Evolutionary conservation across 441 rosid genomes (phyloP).

Genomic region (Eruca vesicaria): DNA sequence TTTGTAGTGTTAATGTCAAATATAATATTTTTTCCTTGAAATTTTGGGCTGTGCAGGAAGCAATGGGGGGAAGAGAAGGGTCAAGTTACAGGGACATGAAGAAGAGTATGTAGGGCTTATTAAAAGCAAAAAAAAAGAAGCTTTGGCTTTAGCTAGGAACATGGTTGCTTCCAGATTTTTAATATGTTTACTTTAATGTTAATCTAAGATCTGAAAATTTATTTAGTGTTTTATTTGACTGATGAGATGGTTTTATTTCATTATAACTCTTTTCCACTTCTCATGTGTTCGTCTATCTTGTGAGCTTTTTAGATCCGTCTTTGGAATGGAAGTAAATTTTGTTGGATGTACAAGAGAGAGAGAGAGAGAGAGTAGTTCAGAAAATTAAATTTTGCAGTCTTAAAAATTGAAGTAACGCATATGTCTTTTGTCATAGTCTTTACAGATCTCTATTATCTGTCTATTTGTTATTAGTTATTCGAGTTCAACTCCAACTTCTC

Average conservation of each 20-base stretch:
- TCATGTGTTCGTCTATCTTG: conserved; percentile 11
- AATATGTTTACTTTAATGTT: conserved; percentile 12
- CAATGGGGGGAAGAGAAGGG: conserved; percentile 54
- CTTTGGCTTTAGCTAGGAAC: conserved; percentile 10
- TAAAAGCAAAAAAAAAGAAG: background rate
- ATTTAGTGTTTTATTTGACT: conserved; percentile 12
- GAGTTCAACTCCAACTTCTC: background rate
- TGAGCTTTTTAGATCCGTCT: conserved; percentile 20
- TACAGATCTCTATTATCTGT: background rate
- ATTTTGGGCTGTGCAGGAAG: conserved; percentile 42
- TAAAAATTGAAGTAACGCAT: conserved; percentile 2
- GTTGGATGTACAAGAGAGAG: background rate
- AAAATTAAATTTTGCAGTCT: conserved; percentile 12
- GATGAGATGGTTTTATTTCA: conserved; percentile 16
- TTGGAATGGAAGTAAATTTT: background rate
- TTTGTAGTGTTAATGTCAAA: background rate
- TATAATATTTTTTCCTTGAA: background rate
- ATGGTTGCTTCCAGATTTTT: conserved; percentile 35
- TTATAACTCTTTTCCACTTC: conserved; percentile 13
- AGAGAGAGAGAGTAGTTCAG: conserved; percentile 16
- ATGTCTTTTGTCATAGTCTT: conserved; percentile 20
- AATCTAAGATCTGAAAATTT: conserved; percentile 15
- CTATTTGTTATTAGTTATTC: conserved; percentile 1
- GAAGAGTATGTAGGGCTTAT: conserved; percentile 46
- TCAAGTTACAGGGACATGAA: conserved; percentile 59